Percentiles rank a stretch among this genome's conserved stretches.
Conservation (phyloP, 176 grass and related monocot species). For the Microstegium vimineum region DNA sequence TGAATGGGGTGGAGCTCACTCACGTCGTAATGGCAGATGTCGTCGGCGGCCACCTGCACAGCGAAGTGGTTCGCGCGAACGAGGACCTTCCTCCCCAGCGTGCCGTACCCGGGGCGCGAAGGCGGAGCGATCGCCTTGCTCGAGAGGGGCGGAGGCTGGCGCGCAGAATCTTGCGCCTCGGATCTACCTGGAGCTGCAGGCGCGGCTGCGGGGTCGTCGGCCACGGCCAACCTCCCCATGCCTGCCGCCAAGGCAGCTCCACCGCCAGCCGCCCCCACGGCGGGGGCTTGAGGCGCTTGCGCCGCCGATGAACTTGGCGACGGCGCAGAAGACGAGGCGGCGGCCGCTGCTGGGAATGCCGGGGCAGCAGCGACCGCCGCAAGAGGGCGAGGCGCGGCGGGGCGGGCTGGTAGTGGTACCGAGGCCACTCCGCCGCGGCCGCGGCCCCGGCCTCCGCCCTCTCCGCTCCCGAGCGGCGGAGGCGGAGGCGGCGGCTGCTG, state of each 20-base stretch:
- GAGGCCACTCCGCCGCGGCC: not conserved
- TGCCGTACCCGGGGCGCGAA: slow-evolving; percentile 33
- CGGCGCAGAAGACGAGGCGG: not conserved
- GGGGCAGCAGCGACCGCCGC: not conserved
- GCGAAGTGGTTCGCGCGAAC: slow-evolving; percentile 70
- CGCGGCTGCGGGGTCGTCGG: not conserved
- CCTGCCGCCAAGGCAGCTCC: slow-evolving; percentile 19
- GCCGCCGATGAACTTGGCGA: not conserved
- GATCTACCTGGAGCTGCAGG: not conserved
- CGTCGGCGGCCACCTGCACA: slow-evolving; percentile 26
- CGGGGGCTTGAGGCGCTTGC: not conserved
- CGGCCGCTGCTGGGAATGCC: not conserved
- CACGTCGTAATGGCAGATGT: slow-evolving; percentile 72
- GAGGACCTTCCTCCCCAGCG: not conserved
- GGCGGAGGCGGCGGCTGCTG: not conserved
- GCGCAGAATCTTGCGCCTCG: not conserved
- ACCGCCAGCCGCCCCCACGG: not conserved
- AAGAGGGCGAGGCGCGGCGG: not conserved
- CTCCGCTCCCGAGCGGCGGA: too few species aligned
- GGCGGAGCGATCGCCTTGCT: slow-evolving; percentile 33
- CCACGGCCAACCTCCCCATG: slow-evolving; percentile 18
- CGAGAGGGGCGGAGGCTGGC: slow-evolving; percentile 18
- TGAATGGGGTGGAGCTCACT: not conserved
- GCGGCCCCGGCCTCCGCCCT: not conserved
- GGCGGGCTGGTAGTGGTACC: not conserved